These are phyloP conservation scores for Ceratobasidium sp. DNA, from an alignment of 1,284 basidiomycete genomes.

Conservation along the genomic window DNA sequence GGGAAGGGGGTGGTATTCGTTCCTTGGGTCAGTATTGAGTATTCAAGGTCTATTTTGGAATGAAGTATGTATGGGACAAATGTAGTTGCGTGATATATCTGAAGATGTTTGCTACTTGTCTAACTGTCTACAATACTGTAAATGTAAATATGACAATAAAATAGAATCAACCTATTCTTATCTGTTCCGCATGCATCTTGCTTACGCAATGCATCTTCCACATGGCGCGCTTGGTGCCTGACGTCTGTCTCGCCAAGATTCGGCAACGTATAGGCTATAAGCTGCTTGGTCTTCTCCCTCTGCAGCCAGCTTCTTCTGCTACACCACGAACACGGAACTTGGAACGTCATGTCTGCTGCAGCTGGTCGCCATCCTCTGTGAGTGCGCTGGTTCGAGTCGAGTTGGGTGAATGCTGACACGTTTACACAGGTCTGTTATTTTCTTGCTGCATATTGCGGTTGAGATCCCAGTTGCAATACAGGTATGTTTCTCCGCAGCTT, in stretches of 20 bases:
- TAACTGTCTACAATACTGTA: constrained; percentile 11
- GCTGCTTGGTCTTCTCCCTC: constrained; percentile 22
- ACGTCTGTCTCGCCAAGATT: constrained; percentile 13
- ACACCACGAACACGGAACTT: constrained; percentile 3
- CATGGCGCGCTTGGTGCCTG: constrained; percentile 37
- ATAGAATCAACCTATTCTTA: background rate
- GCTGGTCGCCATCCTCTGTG: constrained; percentile 31
- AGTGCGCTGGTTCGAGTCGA: background rate
- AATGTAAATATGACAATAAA: too few relatives aligned
- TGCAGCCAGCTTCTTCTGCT: background rate
- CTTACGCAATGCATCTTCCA: constrained; percentile 27
- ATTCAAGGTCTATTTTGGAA: constrained; percentile 11
- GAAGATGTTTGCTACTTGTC: background rate
- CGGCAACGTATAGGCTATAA: constrained; percentile 39
- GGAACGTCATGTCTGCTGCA: constrained; percentile 27
- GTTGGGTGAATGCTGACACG: background rate
- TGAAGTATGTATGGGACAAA: constrained; percentile 19
- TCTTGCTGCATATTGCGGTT: constrained; percentile 79
- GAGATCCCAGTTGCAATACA: constrained; percentile 67
- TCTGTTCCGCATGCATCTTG: background rate
- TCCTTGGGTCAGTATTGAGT: constrained; percentile 16
- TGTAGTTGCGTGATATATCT: constrained; percentile 21
- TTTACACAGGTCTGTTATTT: constrained; percentile 66
- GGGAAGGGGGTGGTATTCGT: constrained; percentile 2
- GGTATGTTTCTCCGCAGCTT: constrained; percentile 1